Conservation (phyloP, 345 rosid genomes). For the Abelmoschus esculentus region DNA sequence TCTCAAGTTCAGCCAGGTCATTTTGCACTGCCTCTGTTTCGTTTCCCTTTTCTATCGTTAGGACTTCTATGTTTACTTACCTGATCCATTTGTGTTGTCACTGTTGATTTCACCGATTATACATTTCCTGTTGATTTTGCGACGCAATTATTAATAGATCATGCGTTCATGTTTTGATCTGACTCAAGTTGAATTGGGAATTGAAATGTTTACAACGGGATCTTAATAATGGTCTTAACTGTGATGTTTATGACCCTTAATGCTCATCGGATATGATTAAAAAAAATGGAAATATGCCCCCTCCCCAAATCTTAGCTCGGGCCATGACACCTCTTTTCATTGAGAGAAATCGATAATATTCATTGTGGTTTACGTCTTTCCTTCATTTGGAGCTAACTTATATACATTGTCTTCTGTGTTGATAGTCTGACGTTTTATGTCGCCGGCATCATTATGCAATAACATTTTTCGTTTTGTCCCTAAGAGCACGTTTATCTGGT, state of each 20-base stretch:
- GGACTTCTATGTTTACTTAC: neutral
- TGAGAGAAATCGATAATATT: neutral
- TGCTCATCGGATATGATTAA: neutral
- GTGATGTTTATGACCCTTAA: neutral
- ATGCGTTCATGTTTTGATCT: neutral
- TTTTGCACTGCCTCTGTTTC: neutral
- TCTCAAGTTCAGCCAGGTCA: conserved; percentile 96
- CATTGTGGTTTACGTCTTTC: neutral
- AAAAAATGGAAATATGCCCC: no score
- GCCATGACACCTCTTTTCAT: neutral
- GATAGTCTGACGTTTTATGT: neutral
- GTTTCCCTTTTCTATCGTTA: neutral
- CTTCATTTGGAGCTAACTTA: neutral
- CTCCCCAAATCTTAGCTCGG: no score
- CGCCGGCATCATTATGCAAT: neutral
- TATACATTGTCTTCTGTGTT: neutral
- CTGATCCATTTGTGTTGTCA: conserved; percentile 16
- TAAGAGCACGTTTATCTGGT: neutral
- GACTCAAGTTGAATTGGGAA: neutral
- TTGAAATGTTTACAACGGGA: neutral
- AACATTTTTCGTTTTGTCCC: neutral
- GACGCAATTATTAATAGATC: neutral
- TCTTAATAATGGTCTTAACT: neutral
- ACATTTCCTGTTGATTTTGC: conserved; percentile 7
- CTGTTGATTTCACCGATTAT: neutral